Base-by-base conservation (phyloP, 202 grass and related monocot species). In the Cymbopogon flexuosus region DNA sequence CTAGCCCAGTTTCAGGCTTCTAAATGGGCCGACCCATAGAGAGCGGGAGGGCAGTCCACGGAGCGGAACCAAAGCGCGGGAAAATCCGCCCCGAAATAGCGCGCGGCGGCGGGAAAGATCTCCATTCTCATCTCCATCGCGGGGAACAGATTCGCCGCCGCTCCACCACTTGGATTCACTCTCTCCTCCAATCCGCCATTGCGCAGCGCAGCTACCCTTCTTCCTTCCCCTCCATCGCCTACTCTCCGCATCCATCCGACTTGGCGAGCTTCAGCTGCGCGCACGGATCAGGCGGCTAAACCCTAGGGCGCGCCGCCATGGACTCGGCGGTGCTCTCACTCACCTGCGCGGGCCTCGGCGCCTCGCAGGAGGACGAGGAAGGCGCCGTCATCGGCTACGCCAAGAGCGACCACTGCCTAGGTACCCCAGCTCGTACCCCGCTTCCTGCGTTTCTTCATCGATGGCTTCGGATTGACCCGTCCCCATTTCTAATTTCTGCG, bases 331-430 rank as follows among this genome's bases (percentile, higher is more conserved):
- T 84, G 82, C 91, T 97, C 39, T 92, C 87, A 24, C 78, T 86
- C 80, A 97, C 92, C 77, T 97, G 94, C 59, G 89, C 91, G 0
- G 94, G 91, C 45, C 91, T 97, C 68, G 91, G 94, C 12, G 82
- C 51, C 23, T 24, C 83, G 8, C 78, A 97, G 56, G 94, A 97
- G 85, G 91, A 97, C 60, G 91, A 93, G 0, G 88, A 75, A 5
- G 89, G 91, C 15, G 54, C 62, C 43, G 42, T 87, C 60, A 66
- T 87, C 15, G 89, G 91, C 39, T 97, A 97, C 85, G 66, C 77
- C 22, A 94, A 85, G 72, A 80, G 94, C 33, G 94, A 94, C 0
- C 86, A 87, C 74, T 97, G 94, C 83, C 78, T 97, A 85, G 94
- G 94, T 94, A 79, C 16, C 6, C 9, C 35, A 22, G 27, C 14